Evolutionary conservation across 108 stramenopile species (phyloP).

Genomic region (Asterionellopsis glacialis): DNA sequence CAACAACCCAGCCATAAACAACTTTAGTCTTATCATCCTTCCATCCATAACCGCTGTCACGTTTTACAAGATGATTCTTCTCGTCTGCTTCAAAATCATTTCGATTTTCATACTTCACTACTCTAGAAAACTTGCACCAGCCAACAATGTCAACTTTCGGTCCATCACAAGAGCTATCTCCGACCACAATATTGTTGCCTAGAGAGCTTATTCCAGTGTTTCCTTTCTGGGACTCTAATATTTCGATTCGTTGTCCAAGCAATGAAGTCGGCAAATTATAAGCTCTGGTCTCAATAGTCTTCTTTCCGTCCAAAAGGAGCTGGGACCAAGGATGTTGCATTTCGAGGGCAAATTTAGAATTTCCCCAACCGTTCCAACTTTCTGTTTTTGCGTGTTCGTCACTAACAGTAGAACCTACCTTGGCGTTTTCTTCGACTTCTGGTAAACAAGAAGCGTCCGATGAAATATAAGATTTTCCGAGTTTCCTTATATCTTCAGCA

Average conservation of each 20-base stretch:
- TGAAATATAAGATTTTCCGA: conserved; percentile 28
- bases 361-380: conserved; percentile 32
- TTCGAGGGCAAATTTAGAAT: conserved; percentile 51
- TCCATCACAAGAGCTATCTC: neutral
- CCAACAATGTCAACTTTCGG: conserved; percentile 24
- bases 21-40: conserved; percentile 33
- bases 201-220: conserved; percentile 39
- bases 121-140: conserved; percentile 49
- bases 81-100: conserved; percentile 53
- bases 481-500: conserved; percentile 12
- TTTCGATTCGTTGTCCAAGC: conserved; percentile 38
- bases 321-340: conserved; percentile 69
- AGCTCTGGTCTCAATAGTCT: conserved; percentile 66
- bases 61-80: conserved; percentile 45
- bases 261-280: conserved; percentile 62
- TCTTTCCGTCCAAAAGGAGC: conserved; percentile 40
- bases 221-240: conserved; percentile 54
- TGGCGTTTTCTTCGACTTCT: neutral
- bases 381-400: conserved; percentile 13
- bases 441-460: conserved; percentile 18
- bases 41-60: conserved; percentile 62
- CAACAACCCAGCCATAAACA: conserved; percentile 69
- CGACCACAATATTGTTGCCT: conserved; percentile 19
- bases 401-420: neutral
- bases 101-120: conserved; percentile 27